These are phyloP conservation scores for Phytophthora kernoviae DNA, from an alignment of 352 stramenopile genomes.

Conservation along the genomic window DNA sequence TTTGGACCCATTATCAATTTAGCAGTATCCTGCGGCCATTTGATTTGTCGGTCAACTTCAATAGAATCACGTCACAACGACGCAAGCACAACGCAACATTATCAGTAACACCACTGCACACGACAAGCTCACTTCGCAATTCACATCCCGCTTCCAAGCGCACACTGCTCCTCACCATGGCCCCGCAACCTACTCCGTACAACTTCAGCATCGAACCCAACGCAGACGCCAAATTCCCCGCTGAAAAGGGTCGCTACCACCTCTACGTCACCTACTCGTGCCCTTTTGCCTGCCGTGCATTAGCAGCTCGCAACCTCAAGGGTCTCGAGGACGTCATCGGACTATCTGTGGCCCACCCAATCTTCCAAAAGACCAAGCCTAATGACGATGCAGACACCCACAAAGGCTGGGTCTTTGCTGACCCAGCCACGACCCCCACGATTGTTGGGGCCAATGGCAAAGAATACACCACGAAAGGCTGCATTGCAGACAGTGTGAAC, in stretches of 20 bases:
- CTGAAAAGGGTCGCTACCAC: constrained; percentile 83
- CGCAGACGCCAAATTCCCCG: constrained; percentile 18
- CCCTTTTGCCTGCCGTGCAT: constrained; percentile 66
- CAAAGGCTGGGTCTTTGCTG: constrained; percentile 44
- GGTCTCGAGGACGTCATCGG: constrained; percentile 91
- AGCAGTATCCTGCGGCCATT: no score
- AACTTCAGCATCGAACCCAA: constrained; percentile 20
- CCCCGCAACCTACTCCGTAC: constrained; percentile 19
- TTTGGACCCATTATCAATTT: no score
- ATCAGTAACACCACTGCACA: no score
- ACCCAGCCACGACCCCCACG: constrained; percentile 7
- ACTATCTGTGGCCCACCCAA: constrained; percentile 79
- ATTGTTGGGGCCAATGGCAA: constrained; percentile 16
- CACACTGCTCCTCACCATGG: constrained; percentile 3
- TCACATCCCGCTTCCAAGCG: neutral
- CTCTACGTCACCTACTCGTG: constrained; percentile 94
- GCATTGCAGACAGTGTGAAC: constrained; percentile 36
- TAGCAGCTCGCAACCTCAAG: constrained; percentile 88
- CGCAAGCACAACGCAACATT: no score
- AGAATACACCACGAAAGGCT: constrained; percentile 22
- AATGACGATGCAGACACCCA: constrained; percentile 41
- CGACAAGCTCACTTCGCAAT: no score
- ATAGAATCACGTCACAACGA: no score
- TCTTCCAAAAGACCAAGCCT: constrained; percentile 50
- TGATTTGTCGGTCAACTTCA: no score